phyloP scores from a whole-genome alignment of 2,329 filamentous ascomycete species.

The Talaromyces piceae region DNA sequence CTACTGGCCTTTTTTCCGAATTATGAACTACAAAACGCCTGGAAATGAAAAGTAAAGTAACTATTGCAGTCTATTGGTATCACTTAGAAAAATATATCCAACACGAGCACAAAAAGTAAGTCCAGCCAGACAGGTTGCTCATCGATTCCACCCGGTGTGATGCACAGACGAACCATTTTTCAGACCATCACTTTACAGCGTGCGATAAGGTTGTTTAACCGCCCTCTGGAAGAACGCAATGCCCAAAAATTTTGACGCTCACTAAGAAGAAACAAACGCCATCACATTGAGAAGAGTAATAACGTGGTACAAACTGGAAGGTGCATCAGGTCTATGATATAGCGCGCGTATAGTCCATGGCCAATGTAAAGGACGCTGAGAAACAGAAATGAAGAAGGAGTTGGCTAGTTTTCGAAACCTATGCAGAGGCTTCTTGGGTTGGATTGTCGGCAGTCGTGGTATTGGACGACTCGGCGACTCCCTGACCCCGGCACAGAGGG shows the following conservation, averaged over 20 bases:
- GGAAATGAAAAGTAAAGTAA: too few species aligned
- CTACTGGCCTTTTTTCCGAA: too few species aligned
- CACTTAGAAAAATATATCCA: neutral
- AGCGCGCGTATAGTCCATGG: neutral
- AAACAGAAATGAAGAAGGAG: neutral
- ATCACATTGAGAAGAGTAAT: constrained; percentile 7
- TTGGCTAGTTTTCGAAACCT: neutral
- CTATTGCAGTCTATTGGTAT: neutral
- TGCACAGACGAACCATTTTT: neutral
- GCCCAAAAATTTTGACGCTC: constrained; percentile 7
- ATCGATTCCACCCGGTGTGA: neutral
- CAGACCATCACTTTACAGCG: neutral
- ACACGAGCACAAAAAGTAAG: neutral
- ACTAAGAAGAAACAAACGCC: constrained; percentile 5
- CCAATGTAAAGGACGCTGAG: neutral
- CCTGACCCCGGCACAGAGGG: constrained; percentile 32
- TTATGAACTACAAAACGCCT: too few species aligned
- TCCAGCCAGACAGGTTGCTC: neutral
- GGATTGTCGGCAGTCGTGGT: constrained; percentile 12
- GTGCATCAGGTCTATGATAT: neutral
- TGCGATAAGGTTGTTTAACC: neutral
- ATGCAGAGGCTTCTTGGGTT: constrained; percentile 2
- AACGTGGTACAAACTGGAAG: constrained; percentile 4
- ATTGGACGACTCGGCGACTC: constrained; percentile 30
- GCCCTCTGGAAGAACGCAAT: neutral